Evolutionary conservation across 1,284 basidiomycete genomes (phyloP).

Genomic region (Cryptococcus deneoformans): DNA sequence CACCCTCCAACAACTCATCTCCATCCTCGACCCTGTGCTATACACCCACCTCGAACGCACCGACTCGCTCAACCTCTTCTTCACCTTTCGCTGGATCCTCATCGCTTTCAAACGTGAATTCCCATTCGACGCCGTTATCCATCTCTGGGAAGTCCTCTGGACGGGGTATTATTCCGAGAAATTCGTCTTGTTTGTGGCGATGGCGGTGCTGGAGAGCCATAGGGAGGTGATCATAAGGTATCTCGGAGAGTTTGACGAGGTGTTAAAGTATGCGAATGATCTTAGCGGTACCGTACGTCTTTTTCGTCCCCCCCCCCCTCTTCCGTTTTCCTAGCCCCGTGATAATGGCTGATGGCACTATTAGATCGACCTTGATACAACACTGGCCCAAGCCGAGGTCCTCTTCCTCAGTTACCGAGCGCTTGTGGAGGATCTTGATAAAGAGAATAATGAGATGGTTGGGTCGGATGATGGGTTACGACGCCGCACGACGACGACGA

Average conservation of each 20-base stretch:
- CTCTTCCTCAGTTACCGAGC: conserved; percentile 60
- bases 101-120: conserved; percentile 97
- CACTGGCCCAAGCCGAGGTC: conserved; percentile 89
- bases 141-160: conserved; percentile 94
- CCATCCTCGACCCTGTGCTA: conserved; percentile 89
- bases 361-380: conserved; percentile 80
- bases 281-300: conserved; percentile 71
- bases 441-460: conserved; percentile 12
- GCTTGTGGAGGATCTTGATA: conserved; percentile 80
- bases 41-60: conserved; percentile 87
- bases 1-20: conserved; percentile 84
- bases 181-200: conserved; percentile 88
- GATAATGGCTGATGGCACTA: neutral
- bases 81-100: conserved; percentile 81
- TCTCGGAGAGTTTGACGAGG: conserved; percentile 66
- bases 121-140: conserved; percentile 78
- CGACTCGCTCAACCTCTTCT: conserved; percentile 92
- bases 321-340: neutral
- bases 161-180: conserved; percentile 82
- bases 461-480: neutral
- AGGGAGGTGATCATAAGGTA: conserved; percentile 91
- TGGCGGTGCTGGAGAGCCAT: conserved; percentile 91
- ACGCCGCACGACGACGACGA: neutral
- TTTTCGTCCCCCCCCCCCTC: neutral
- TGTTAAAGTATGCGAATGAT: conserved; percentile 93